Evolutionary conservation across 2,329 filamentous ascomycete genomes (phyloP).

Genomic region (Leptodontidium sp.): DNA sequence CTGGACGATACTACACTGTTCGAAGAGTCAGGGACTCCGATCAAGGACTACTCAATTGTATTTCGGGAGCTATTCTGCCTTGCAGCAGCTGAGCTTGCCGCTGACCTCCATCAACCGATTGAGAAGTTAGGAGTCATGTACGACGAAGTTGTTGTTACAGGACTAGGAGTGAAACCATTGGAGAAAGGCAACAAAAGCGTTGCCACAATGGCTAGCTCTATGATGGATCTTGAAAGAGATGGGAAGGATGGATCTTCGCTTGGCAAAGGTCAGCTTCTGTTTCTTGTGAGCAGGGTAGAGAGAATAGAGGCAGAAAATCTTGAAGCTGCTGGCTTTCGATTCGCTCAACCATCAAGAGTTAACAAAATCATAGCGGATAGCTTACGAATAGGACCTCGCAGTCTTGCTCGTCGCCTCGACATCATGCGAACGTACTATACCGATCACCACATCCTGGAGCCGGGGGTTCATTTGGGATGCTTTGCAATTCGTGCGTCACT

Average conservation of each 20-base stretch:
- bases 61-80: constrained; percentile 87
- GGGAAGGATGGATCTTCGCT: constrained; percentile 45
- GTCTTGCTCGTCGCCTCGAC: constrained; percentile 66
- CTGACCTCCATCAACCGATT: constrained; percentile 68
- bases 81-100: constrained; percentile 77
- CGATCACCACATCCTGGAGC: constrained; percentile 55
- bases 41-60: constrained; percentile 75
- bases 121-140: constrained; percentile 74
- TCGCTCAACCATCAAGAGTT: constrained; percentile 75
- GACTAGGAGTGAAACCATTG: constrained; percentile 44
- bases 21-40: constrained; percentile 62
- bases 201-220: constrained; percentile 22
- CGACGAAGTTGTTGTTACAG: constrained; percentile 78
- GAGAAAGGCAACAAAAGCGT: constrained; percentile 27
- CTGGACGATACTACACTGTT: constrained; percentile 55
- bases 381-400: constrained; percentile 73
- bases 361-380: constrained; percentile 72
- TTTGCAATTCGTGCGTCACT: constrained; percentile 61
- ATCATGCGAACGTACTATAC: constrained; percentile 69
- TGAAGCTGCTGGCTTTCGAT: constrained; percentile 78
- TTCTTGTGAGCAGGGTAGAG: constrained; percentile 73
- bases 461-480: constrained; percentile 64
- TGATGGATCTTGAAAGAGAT: constrained; percentile 31
- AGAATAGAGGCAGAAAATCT: constrained; percentile 68
- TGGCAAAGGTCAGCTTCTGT: constrained; percentile 81